A percentile compares a stretch with the other conserved stretches of the same genome.
phyloP scores from a whole-genome alignment of 2,329 filamentous ascomycete genomes.

The Pseudogymnoascus sp. region DNA sequence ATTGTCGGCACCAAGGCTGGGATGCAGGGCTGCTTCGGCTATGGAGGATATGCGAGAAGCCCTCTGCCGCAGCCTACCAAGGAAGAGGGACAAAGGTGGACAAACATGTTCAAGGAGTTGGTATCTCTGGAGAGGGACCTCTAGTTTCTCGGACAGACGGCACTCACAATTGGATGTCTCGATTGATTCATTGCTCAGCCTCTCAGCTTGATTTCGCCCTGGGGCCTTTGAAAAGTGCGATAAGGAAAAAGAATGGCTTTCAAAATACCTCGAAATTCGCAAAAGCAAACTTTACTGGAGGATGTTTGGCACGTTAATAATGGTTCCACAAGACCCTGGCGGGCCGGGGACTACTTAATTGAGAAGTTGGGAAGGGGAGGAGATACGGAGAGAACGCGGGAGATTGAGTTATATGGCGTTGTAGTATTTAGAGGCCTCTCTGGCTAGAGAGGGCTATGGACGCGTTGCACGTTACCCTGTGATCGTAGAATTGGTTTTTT shows the following conservation, averaged over 20 bases:
- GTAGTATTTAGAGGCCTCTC: slow-evolving; percentile 4
- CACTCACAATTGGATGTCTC: neutral
- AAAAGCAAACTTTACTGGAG: neutral
- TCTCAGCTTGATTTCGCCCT: neutral
- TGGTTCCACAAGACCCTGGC: neutral
- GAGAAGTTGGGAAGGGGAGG: neutral
- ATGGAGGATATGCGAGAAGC: slow-evolving; percentile 46
- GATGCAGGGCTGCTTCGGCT: slow-evolving; percentile 53
- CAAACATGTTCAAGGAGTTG: slow-evolving; percentile 47
- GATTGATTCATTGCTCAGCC: neutral
- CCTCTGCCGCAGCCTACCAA: slow-evolving; percentile 44
- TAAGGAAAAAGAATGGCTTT: neutral
- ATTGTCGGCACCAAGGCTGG: slow-evolving; percentile 62
- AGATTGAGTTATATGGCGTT: neutral
- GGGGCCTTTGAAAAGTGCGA: neutral
- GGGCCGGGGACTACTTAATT: neutral
- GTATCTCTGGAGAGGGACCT: slow-evolving; percentile 44
- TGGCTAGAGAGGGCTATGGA: neutral
- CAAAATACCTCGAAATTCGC: neutral
- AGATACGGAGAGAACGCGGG: neutral
- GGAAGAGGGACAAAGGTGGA: slow-evolving; percentile 43
- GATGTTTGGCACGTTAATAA: neutral
- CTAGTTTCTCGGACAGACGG: slow-evolving; percentile 17
- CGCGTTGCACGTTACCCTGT: slow-evolving; percentile 3
- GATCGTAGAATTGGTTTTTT: neutral